Base-by-base conservation (phyloP, 257 asterid genomes). In the Lycium ferocissimum region DNA sequence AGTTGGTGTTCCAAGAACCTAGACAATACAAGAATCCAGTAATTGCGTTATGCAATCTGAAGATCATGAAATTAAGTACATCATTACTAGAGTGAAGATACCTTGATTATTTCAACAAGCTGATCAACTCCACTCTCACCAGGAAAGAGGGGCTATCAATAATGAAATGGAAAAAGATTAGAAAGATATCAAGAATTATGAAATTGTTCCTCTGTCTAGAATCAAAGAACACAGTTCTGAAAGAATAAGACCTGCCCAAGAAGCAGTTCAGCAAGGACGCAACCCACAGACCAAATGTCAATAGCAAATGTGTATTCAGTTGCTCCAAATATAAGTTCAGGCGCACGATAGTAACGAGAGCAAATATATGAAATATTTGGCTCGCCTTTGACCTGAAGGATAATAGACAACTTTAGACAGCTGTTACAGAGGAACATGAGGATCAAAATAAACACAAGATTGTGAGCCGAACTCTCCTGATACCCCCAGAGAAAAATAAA, bases 1-100 rank as follows among this genome's bases (percentile, higher is more conserved):
- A 76, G 95, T 93, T 83, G 97, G 97, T 56, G 97, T 93, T 70
- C 95, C 97, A 56, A 93, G 91, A 69, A 92, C 95, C 97, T 93
- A 83, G 20, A 85, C 63, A 63, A 54, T 47, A 67, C 47, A 26
- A 58, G 66, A 82, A 63, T 51, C 22, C 56, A 62, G 78, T 82
- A 45, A 82, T 69, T 47, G 63, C 47, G 45, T 20, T 75, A 18
- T 73, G 82, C 43, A 17, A 18, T 63, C 43, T 3, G 62, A 53
- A 49, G 47, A 51, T 26, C 45, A 15, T 4, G 2, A 76, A 12
- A 76, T 76, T 51, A 76, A 51, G 63, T 51, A 20, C 62, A 75
- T 76, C 43, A 51, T 49, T 53, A 7, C 8, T 26, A 56, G 7
- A 76, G 65, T 76, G 47, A 51, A 75, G 63, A 53, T 82, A 86